Conservation (phyloP, 495 filamentous ascomycete genomes). For the Penicillium cinerascens region DNA sequence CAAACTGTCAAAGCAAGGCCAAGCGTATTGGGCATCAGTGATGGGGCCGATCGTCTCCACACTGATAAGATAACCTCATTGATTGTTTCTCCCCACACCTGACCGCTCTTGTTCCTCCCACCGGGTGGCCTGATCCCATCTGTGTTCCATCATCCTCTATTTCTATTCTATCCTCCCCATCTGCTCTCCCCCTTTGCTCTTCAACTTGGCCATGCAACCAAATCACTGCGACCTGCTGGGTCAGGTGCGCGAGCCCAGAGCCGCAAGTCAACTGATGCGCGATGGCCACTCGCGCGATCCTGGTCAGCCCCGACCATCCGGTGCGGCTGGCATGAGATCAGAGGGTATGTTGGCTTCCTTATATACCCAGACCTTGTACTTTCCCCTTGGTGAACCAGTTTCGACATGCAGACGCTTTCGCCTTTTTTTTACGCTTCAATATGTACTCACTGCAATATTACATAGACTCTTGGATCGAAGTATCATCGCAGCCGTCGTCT, state of each 20-base stretch:
- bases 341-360: conserved; percentile 38
- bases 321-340: conserved; percentile 42
- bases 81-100: conserved; percentile 21
- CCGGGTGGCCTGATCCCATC: conserved; percentile 25
- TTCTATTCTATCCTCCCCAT: conserved; percentile 8
- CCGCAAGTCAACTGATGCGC: conserved; percentile 39
- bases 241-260: conserved; percentile 44
- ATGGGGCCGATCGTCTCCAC: conserved; percentile 24
- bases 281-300: conserved; percentile 36
- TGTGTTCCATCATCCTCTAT: conserved; percentile 1
- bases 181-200: conserved; percentile 3
- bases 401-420: conserved; percentile 20
- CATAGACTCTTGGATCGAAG: conserved; percentile 95
- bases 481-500: conserved; percentile 88
- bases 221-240: conserved; percentile 44
- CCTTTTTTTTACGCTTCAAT: conserved; percentile 23
- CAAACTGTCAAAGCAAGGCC: not conserved
- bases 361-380: conserved; percentile 14
- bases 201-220: conserved; percentile 37
- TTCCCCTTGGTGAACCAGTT: conserved; percentile 13
- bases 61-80: conserved; percentile 28
- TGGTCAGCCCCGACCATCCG: conserved; percentile 37
- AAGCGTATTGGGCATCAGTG: conserved; percentile 24
- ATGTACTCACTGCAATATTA: conserved; percentile 55
- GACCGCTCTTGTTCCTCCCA: conserved; percentile 24